Conservation (phyloP, 2,329 filamentous ascomycete genomes). For the Penicillium sp. region DNA sequence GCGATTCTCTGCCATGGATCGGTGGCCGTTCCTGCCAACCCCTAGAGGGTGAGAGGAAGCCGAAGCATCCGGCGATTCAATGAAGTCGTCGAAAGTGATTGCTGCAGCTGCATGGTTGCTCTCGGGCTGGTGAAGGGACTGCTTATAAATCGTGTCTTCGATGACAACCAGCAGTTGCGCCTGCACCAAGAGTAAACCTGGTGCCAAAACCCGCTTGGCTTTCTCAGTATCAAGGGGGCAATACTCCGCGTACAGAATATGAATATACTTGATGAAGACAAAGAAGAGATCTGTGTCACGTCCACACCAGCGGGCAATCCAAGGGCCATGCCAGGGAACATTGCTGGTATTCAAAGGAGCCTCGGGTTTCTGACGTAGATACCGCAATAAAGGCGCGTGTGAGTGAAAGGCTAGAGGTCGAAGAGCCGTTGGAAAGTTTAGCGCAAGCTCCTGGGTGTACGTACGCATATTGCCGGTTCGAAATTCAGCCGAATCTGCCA, state of each 20-base stretch:
- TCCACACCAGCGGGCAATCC: constrained; percentile 84
- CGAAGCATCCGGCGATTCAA: constrained; percentile 68
- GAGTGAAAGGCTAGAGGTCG: constrained; percentile 66
- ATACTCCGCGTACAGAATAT: constrained; percentile 76
- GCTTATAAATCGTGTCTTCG: constrained; percentile 82
- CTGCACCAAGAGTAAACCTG: constrained; percentile 79
- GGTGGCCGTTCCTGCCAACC: constrained; percentile 68
- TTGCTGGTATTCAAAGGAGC: constrained; percentile 70
- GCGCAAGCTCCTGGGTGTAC: constrained; percentile 65
- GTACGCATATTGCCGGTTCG: constrained; percentile 54
- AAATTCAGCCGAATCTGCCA: constrained; percentile 70
- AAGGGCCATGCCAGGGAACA: constrained; percentile 83
- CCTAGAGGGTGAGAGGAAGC: constrained; percentile 66
- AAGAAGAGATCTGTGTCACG: constrained; percentile 89
- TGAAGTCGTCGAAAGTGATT: constrained; percentile 69
- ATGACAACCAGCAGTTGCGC: constrained; percentile 78
- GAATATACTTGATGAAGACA: constrained; percentile 87
- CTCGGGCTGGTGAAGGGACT: constrained; percentile 54
- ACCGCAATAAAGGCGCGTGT: constrained; percentile 62
- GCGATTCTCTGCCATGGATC: constrained; percentile 86
- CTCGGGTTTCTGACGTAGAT: constrained; percentile 67
- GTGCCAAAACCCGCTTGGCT: constrained; percentile 66
- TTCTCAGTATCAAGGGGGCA: constrained; percentile 60
- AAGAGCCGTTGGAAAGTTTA: constrained; percentile 71
- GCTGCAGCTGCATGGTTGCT: constrained; percentile 53